Conservation (phyloP, 2,329 filamentous ascomycete species). For the Alternaria incomplexa region DNA sequence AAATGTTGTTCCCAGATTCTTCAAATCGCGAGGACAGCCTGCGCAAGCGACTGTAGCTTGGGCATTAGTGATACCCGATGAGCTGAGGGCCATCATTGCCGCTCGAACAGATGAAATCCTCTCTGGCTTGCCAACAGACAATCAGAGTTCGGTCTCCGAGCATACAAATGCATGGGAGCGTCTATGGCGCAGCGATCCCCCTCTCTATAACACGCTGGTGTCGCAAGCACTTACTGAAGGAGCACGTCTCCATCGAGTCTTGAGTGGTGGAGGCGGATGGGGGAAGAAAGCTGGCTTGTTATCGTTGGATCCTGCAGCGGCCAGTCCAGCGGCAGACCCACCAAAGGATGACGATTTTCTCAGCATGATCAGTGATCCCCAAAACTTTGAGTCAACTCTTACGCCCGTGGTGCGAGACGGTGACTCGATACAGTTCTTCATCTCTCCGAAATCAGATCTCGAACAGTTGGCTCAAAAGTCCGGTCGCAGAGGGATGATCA, state of each 20-base stretch:
- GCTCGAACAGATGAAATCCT: constrained; percentile 15
- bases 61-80: constrained; percentile 69
- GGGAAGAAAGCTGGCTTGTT: constrained; percentile 79
- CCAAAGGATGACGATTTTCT: not conserved
- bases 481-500: not conserved
- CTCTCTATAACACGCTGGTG: constrained; percentile 29
- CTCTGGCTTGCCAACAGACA: not conserved
- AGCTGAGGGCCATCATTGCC: not conserved
- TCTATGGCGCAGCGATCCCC: constrained; percentile 29
- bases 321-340: constrained; percentile 1
- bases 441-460: constrained; percentile 18
- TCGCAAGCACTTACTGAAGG: constrained; percentile 32
- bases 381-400: constrained; percentile 48
- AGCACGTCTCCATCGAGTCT: constrained; percentile 57
- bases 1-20: constrained; percentile 64
- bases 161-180: constrained; percentile 14
- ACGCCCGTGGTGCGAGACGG: constrained; percentile 67
- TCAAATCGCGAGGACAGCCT: constrained; percentile 51
- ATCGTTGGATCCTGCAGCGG: constrained; percentile 69
- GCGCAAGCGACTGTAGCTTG: constrained; percentile 68
- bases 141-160: not conserved
- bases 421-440: constrained; percentile 61
- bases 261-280: constrained; percentile 86
- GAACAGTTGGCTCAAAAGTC: not conserved
- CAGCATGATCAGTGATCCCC: constrained; percentile 23